Percentiles rank a stretch among this genome's conserved stretches.
These are phyloP conservation scores for Canavalia ensiformis DNA, from an alignment of 306 rosid species.

Conservation along the genomic window DNA sequence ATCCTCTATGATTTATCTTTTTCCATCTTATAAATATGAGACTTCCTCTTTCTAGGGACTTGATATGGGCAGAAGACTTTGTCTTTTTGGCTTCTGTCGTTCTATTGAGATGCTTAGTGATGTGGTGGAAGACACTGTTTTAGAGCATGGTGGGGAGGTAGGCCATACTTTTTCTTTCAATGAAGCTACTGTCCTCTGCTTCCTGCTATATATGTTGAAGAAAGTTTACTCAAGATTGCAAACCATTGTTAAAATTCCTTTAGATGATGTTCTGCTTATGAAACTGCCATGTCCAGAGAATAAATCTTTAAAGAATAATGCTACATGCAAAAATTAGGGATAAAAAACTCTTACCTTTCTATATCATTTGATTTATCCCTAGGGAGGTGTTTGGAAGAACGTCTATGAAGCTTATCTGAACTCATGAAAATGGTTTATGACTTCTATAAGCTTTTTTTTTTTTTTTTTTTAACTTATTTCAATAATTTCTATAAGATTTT, in stretches of 20 bases:
- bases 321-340: not conserved
- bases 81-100: constrained; percentile 94
- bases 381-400: not conserved
- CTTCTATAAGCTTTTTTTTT: not conserved
- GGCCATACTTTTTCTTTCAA: constrained; percentile 40
- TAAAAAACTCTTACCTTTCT: not conserved
- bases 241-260: constrained; percentile 24
- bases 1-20: constrained; percentile 19
- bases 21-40: constrained; percentile 33
- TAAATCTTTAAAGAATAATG: constrained; percentile 15
- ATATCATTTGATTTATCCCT: not conserved
- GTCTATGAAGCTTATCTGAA: not conserved
- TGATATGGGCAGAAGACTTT: constrained; percentile 89
- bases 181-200: constrained; percentile 31
- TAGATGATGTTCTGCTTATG: constrained; percentile 32
- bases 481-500: not conserved
- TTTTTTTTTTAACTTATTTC: not conserved
- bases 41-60: constrained; percentile 73
- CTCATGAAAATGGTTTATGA: no score
- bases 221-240: constrained; percentile 6
- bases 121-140: constrained; percentile 94
- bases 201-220: constrained; percentile 2
- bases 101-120: constrained; percentile 98
- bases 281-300: constrained; percentile 6
- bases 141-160: constrained; percentile 99